These are phyloP conservation scores for Sarcodon aspratus DNA, from an alignment of 768 basidiomycete species.

Conservation along the genomic window DNA sequence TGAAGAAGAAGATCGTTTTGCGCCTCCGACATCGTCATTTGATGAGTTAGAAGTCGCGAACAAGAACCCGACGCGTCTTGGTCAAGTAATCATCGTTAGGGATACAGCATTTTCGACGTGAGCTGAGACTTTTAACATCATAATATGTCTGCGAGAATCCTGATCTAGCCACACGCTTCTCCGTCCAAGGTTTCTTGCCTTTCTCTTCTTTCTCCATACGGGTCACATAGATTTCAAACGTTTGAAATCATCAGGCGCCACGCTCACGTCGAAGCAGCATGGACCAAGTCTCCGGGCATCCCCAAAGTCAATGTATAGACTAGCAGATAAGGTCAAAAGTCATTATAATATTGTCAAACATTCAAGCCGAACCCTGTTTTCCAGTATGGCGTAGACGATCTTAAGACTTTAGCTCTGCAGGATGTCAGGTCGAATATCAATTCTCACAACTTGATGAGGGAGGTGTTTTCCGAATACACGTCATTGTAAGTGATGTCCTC, in stretches of 20 bases:
- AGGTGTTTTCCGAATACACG: neutral
- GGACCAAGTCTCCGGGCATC: neutral
- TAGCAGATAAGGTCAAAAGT: conserved; percentile 1
- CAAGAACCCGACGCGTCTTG: too few species aligned
- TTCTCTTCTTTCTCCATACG: conserved; percentile 1
- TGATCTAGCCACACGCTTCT: too few species aligned
- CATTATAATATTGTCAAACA: neutral
- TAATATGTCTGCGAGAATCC: too few species aligned
- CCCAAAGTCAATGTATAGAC: conserved; percentile 3
- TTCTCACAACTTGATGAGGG: neutral
- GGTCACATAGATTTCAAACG: neutral
- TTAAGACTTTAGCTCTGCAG: neutral
- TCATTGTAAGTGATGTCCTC: neutral
- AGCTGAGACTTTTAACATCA: too few species aligned
- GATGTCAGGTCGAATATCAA: neutral
- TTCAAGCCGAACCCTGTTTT: neutral
- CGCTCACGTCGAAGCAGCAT: neutral
- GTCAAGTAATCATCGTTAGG: too few species aligned
- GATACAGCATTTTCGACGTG: too few species aligned
- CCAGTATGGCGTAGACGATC: neutral
- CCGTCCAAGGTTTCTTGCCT: too few species aligned
- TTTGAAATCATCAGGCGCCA: neutral
- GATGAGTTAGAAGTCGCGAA: too few species aligned
- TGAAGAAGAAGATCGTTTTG: neutral
- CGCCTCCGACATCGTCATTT: too few species aligned